Evolutionary conservation across 306 rosid genomes (phyloP), one percentile per base, ranked within the genome.

Genomic region (Prunus kanzakura): DNA sequence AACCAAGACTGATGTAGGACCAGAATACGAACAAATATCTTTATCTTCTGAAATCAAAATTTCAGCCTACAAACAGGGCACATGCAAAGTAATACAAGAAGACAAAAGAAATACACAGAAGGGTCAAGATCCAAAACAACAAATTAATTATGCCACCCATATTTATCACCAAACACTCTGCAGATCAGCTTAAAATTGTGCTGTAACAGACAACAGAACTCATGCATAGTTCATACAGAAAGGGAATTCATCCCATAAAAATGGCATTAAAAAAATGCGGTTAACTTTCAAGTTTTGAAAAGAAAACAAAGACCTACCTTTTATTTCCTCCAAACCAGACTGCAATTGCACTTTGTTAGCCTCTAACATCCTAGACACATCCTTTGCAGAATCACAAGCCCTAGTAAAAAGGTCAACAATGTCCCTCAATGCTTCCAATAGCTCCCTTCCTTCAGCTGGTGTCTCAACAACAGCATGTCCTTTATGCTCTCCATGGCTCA

Each of bases 351-450:
- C 75, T 72, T 82, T 89, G 80, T 91, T 92, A 87, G 96, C 98
- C 82, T 92, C 99, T 35, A 96, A 84, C 99, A 96, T 92, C 82
- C 86, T 92, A 27, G 96, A 88, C 6, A 96, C 91, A 72, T 82
- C 90, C 80, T 87, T 82, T 38, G 97, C 96, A 76, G 98, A 92
- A 68, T 92, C 90, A 76, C 80, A 87, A 78, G 97, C 98, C 86
- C 89, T 88, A 2, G 83, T 30, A 60, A 96, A 89, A 83, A 88
- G 83, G 67, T 92, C 98, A 66, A 86, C 96, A 77, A 96, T 80
- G 41, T 92, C 98, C 72, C 87, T 88, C 86, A 96, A 78, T 52
- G 97, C 97, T 69, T 96, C 99, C 84, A 96, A 85, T 14, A 96
- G 86, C 76, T 96, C 99, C 80, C 98, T 91, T 52, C 97, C 98